Evolutionary conservation across 192 early-diverging fungal genomes (phyloP).

Genomic region (Dissophora ornata): DNA sequence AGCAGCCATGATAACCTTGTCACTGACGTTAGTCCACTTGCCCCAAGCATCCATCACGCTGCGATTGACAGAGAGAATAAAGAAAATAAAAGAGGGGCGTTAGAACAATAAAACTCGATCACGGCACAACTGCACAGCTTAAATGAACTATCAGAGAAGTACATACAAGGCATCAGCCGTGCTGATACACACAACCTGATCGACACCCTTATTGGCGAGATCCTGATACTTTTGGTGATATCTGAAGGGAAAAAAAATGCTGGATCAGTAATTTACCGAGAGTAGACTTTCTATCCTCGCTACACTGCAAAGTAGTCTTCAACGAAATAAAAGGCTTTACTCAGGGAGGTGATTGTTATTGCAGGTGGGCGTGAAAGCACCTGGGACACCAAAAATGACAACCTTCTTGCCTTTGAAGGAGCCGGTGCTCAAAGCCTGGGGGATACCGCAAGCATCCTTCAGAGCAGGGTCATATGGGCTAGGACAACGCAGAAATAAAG

Average conservation of each 20-base stretch:
- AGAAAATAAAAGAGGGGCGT: no score
- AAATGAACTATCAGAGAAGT: slow-evolving; percentile 20
- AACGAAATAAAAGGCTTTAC: slow-evolving; percentile 36
- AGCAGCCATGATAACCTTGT: slow-evolving; percentile 77
- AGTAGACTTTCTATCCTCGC: no score
- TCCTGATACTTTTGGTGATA: slow-evolving; percentile 65
- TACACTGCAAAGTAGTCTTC: no score
- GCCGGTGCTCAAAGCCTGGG: slow-evolving; percentile 53
- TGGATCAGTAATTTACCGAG: neutral
- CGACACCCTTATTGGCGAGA: slow-evolving; percentile 76
- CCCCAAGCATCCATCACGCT: slow-evolving; percentile 68
- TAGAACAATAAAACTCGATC: no score
- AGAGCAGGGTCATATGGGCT: slow-evolving; percentile 43
- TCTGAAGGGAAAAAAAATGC: slow-evolving; percentile 26
- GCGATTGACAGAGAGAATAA: neutral
- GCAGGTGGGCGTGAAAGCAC: slow-evolving; percentile 74
- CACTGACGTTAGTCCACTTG: slow-evolving; percentile 56
- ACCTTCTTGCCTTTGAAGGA: slow-evolving; percentile 71
- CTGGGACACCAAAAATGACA: slow-evolving; percentile 75
- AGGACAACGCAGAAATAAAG: neutral
- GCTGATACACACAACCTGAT: slow-evolving; percentile 76
- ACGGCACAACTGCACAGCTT: no score
- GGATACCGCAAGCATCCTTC: slow-evolving; percentile 49
- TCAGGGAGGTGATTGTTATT: slow-evolving; percentile 65
- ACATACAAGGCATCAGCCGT: slow-evolving; percentile 62